Percentiles rank a stretch among this genome's conserved stretches.
These are phyloP conservation scores for Rhodotorula babjevae DNA, from an alignment of 768 basidiomycete species.

Conservation along the genomic window DNA sequence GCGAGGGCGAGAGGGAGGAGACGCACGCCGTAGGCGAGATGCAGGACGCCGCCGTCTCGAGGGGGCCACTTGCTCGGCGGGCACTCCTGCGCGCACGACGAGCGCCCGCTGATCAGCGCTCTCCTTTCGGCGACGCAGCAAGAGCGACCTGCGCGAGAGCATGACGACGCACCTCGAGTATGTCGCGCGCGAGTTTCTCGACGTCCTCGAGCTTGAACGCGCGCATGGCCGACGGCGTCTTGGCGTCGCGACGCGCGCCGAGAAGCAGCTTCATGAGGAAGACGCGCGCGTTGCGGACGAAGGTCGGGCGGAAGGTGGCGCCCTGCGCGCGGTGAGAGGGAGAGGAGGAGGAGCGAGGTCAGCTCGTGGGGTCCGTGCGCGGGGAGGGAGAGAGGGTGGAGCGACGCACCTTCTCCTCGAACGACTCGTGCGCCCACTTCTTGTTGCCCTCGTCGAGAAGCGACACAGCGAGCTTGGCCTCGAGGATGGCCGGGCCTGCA, in stretches of 20 bases:
- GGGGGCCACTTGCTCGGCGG: background rate
- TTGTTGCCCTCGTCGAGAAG: background rate
- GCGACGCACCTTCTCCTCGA: background rate
- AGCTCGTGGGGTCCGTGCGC: background rate
- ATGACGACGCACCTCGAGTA: background rate
- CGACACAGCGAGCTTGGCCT: background rate
- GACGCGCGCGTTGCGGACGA: background rate
- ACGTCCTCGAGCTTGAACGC: background rate
- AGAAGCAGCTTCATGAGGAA: background rate
- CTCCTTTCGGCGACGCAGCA: too few species aligned
- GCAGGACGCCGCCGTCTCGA: background rate
- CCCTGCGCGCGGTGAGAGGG: background rate
- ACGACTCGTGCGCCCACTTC: background rate
- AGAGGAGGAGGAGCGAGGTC: too few species aligned
- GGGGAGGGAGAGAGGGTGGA: background rate
- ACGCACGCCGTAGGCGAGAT: background rate
- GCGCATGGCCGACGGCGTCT: background rate
- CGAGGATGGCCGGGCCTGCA: background rate
- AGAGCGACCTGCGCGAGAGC: background rate
- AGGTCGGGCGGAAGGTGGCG: background rate
- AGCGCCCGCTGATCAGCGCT: too few species aligned
- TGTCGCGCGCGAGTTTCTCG: conserved; percentile 1
- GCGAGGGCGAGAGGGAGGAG: background rate
- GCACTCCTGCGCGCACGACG: background rate
- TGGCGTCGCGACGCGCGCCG: background rate